Evolutionary conservation across 208 protist species (phyloP), one percentile per base, ranked within the genome.

Genomic region (Wallacemonas collosoma): DNA sequence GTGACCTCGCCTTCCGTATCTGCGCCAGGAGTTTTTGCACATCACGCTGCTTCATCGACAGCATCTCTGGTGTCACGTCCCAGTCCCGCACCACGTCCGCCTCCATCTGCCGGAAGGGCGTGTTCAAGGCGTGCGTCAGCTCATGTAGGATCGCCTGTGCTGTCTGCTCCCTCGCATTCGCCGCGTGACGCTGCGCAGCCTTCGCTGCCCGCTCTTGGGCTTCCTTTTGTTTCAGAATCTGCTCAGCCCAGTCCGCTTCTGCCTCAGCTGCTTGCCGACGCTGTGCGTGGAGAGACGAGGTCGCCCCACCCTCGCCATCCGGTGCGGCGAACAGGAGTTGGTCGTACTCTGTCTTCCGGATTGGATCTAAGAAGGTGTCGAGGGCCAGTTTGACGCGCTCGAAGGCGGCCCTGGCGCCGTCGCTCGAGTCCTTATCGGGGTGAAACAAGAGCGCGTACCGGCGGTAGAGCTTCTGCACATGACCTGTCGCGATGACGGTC

Each of bases 351-450:
- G 55, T 41, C 1, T 82, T 83, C 60, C 81, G 77, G 3, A 12
- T 56, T 1, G 76, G 43, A 58, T 95, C 88, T 12, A 79, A 70
- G 51, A 95, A 71, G 5, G 85, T 93, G 45, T 95, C 86, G 1
- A 86, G 62, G 1, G 88, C 91, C 7, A 75, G 63, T 61, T 83
- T 84, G 6, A 95, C 77, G 17, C 75, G 64, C 55, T 87, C 84
- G 72, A 95, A 95, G 26, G 87, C 91, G 26, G 65, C 65, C 1
- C 85, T 76, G 8, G 91, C 91, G n/a, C 38, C 85, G 7, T 75
- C 77, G 7, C 83, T 89, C 63, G 75, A 61, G 69, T 95, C 91
- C 78, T 95, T 95, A 76, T 95, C 91, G 9, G 91, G 91, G 71
- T 95, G 91, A 66, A 95, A 95, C 38, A 86, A 71, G 9, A 95